Evolutionary conservation across 495 filamentous ascomycete species (phyloP), one percentile per base, ranked within the genome.

Genomic region (Neurospora sp.): DNA sequence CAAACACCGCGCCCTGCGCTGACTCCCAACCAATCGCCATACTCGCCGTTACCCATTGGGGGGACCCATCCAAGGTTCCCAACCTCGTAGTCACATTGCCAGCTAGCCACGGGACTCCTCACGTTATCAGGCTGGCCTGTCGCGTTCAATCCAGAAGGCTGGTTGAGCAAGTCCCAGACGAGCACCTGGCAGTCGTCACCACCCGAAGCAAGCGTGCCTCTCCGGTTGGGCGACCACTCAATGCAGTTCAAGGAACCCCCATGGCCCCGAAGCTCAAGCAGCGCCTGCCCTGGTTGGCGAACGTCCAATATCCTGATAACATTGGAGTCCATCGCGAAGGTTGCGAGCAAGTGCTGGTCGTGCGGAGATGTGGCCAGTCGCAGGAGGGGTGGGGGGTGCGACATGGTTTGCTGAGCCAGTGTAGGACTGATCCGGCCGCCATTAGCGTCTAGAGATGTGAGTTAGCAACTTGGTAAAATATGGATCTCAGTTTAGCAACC

Each of bases 31-130:
- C 96, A 99, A 73, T 99, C 96, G 16, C 92, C 91, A 5, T 90
- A 90, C 69, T 93, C 91, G n/a, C 87, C 85, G 68, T 87, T 91
- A 12, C 77, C 74, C 73, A 92, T 90, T 69, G 91, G 92, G 40
- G 96, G 95, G 18, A 92, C 93, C 96, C 96, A 99, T 77, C 92
- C 94, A 40, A 98, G 87, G 80, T 98, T 98, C 11, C 91, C 92
- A 35, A 99, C 92, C 83, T 99, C 96, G 76, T 97, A 97, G 73
- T 98, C 96, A 77, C 96, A 98, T 77, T 92, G 89, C 96, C 96
- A 99, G 72, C 87, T 90, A 6, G 93, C 93, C 5, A 92, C 88
- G 0, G 95, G 95, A 14, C 88, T 91, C 70, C 91, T 81, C 18
- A 83, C 83, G 72, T 88, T 89, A 39, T 89, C 89, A n/a, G 84